phyloP scores from a whole-genome alignment of 768 basidiomycete species.

The Galerina marginata region DNA sequence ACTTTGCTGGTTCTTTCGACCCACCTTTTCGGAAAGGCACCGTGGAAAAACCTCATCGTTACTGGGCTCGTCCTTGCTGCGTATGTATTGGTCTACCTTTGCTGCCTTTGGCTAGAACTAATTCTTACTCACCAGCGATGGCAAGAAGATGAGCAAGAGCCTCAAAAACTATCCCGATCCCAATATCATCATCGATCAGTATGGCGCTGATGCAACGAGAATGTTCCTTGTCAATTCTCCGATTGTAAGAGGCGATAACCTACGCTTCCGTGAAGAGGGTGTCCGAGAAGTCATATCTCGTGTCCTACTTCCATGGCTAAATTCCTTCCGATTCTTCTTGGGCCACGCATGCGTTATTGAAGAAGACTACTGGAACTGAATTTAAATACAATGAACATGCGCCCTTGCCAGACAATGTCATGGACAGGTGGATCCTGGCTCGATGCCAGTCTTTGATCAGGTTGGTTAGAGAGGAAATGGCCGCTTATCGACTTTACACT shows the following conservation, averaged over 20 bases:
- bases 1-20: slow-evolving; percentile 96
- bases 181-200: slow-evolving; percentile 84
- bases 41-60: slow-evolving; percentile 98
- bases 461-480: slow-evolving; percentile 93
- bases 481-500: slow-evolving; percentile 95
- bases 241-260: slow-evolving; percentile 95
- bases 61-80: slow-evolving; percentile 94
- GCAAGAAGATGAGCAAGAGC: slow-evolving; percentile 99
- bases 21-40: slow-evolving; percentile 90
- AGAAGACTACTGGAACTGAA: slow-evolving; percentile 76
- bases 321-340: slow-evolving; percentile 98
- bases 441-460: slow-evolving; percentile 97
- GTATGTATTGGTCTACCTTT: slow-evolving; percentile 49
- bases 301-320: slow-evolving; percentile 98
- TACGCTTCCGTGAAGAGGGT: slow-evolving; percentile 97
- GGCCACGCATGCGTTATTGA: slow-evolving; percentile 89
- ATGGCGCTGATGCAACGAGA: slow-evolving; percentile 95
- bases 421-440: slow-evolving; percentile 99
- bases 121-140: slow-evolving; percentile 64
- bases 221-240: slow-evolving; percentile 99
- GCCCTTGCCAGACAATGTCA: slow-evolving; percentile 85
- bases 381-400: slow-evolving; percentile 92
- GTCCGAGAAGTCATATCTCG: slow-evolving; percentile 95
- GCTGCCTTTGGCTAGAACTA: neutral
- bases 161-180: slow-evolving; percentile 97